Percentiles rank a stretch among this genome's conserved stretches.
Conservation (phyloP, 2,329 filamentous ascomycete species). For the Cryphonectria nitschkei region DNA sequence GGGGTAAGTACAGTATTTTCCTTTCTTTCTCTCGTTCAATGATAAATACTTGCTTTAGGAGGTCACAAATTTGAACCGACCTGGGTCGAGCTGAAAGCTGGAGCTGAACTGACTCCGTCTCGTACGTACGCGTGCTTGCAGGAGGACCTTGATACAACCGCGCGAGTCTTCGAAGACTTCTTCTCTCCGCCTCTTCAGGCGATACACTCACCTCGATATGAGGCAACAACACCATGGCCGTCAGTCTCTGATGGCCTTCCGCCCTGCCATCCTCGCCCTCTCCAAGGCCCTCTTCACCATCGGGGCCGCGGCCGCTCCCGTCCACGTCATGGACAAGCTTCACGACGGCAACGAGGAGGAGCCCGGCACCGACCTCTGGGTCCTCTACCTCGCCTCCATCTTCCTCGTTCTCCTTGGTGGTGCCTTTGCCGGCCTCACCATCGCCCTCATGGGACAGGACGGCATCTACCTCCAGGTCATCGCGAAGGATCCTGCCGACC, state of each 20-base stretch:
- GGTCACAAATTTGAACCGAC: neutral
- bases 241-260: slow-evolving; percentile 26
- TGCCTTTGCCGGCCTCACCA: slow-evolving; percentile 92
- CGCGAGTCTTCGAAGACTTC: neutral
- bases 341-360: slow-evolving; percentile 53
- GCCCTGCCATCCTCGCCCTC: slow-evolving; percentile 53
- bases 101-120: neutral
- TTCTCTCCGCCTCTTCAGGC: neutral
- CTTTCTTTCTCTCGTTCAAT: neutral
- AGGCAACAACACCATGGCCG: slow-evolving; percentile 14
- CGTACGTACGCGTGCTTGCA: neutral
- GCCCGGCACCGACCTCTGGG: slow-evolving; percentile 71
- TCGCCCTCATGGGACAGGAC: slow-evolving; percentile 78
- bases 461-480: slow-evolving; percentile 98
- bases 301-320: slow-evolving; percentile 52
- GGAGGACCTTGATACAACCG: slow-evolving; percentile 9
- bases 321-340: slow-evolving; percentile 41
- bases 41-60: neutral
- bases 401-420: slow-evolving; percentile 85
- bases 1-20: neutral
- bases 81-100: neutral
- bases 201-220: slow-evolving; percentile 15
- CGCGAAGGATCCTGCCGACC: slow-evolving; percentile 78
- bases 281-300: slow-evolving; percentile 55
- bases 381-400: slow-evolving; percentile 79